These are phyloP conservation scores for Mycena capillaripes DNA, from an alignment of 768 basidiomycete genomes.

Conservation along the genomic window DNA sequence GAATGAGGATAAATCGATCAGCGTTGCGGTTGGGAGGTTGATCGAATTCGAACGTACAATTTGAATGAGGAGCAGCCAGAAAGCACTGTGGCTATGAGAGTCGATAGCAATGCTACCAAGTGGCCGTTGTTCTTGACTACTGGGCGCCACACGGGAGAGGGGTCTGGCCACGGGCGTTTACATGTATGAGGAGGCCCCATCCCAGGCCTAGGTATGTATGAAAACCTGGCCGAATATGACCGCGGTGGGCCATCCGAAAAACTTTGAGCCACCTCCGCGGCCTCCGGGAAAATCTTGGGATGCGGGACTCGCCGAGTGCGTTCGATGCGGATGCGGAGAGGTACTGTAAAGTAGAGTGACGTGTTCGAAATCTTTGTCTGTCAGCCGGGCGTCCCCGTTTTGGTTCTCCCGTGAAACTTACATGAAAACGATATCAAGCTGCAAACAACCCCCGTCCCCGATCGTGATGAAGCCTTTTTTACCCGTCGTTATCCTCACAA, in stretches of 20 bases:
- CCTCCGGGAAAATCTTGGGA: background rate
- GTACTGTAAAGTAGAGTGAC: background rate
- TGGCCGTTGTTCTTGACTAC: conserved; percentile 11
- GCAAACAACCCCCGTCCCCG: too few species aligned
- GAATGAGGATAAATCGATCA: background rate
- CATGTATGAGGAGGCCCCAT: background rate
- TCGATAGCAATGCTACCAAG: background rate
- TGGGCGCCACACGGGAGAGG: background rate
- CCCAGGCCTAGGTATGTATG: background rate
- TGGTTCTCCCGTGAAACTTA: too few species aligned
- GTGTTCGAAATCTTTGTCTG: conserved; percentile 1
- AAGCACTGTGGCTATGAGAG: conserved; percentile 2
- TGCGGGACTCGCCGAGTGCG: too few species aligned
- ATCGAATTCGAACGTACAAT: conserved; percentile 9
- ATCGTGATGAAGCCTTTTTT: too few species aligned
- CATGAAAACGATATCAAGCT: too few species aligned
- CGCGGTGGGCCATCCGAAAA: conserved; percentile 5
- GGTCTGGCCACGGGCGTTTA: background rate
- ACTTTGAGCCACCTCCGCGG: background rate
- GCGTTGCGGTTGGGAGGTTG: background rate
- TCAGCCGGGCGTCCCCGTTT: background rate
- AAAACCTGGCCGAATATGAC: conserved; percentile 3
- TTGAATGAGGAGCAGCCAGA: background rate
- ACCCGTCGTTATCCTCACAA: too few species aligned
- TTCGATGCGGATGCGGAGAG: background rate